Conservation (phyloP, 1,139 yeast species). For the Starmera stellimalicola region DNA sequence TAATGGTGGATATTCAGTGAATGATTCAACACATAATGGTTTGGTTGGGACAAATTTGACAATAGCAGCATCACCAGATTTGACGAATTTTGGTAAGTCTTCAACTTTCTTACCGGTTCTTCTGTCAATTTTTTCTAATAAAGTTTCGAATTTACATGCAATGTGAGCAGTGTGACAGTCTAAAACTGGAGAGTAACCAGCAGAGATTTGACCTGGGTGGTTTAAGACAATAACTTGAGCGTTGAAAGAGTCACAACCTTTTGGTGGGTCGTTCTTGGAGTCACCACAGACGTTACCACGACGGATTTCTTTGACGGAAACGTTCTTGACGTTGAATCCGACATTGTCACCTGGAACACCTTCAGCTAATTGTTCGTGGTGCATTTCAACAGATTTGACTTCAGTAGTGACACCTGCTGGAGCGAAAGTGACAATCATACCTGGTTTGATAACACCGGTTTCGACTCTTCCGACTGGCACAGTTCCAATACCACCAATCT, state of each 20-base stretch:
- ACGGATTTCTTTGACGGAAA: slow-evolving; percentile 87
- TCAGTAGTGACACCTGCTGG: slow-evolving; percentile 91
- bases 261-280: slow-evolving; percentile 91
- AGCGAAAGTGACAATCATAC: slow-evolving; percentile 86
- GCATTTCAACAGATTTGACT: slow-evolving; percentile 92
- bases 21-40: slow-evolving; percentile 97
- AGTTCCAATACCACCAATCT: slow-evolving; percentile 90
- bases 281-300: slow-evolving; percentile 96
- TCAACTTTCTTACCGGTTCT: slow-evolving; percentile 86
- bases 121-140: slow-evolving; percentile 86
- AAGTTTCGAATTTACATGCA: slow-evolving; percentile 84
- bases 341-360: slow-evolving; percentile 94
- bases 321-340: slow-evolving; percentile 93
- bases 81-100: slow-evolving; percentile 77
- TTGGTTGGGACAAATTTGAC: slow-evolving; percentile 88
- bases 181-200: slow-evolving; percentile 89
- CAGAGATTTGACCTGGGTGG: slow-evolving; percentile 92
- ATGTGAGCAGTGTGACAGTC: slow-evolving; percentile 95
- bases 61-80: slow-evolving; percentile 92
- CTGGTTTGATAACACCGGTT: slow-evolving; percentile 87
- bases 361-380: slow-evolving; percentile 78
- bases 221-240: slow-evolving; percentile 86
- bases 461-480: slow-evolving; percentile 94
- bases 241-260: slow-evolving; percentile 73
- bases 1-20: slow-evolving; percentile 96